Evolutionary conservation across 2,329 filamentous ascomycete species (phyloP).

Genomic region (Mycocentrospora acerina): DNA sequence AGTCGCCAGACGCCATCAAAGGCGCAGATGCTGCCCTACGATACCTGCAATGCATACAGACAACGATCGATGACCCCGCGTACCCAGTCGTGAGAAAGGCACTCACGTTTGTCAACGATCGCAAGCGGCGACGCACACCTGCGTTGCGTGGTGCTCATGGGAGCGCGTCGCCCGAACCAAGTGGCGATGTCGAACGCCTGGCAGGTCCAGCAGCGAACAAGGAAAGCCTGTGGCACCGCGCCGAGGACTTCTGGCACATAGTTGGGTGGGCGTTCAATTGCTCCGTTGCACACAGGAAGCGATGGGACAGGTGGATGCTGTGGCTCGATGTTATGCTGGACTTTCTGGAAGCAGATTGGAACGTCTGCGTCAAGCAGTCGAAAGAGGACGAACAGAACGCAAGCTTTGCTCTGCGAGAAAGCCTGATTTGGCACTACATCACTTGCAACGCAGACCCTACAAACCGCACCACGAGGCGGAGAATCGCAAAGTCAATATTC

Average conservation of each 20-base stretch:
- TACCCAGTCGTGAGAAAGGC: conserved; percentile 68
- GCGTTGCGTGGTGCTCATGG: conserved; percentile 17
- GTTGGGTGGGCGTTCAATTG: conserved; percentile 95
- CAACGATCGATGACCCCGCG: conserved; percentile 65
- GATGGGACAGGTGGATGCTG: conserved; percentile 79
- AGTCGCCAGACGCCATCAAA: conserved; percentile 60
- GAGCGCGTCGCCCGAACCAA: conserved; percentile 32
- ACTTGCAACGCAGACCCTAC: conserved; percentile 44
- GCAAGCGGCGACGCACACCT: conserved; percentile 22
- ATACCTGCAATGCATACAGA: conserved; percentile 69
- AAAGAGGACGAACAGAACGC: conserved; percentile 14
- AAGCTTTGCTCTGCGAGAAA: conserved; percentile 47
- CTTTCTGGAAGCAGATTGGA: conserved; percentile 71
- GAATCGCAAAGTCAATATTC: conserved; percentile 67
- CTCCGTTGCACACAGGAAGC: conserved; percentile 67
- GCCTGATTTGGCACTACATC: conserved; percentile 62
- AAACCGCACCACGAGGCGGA: conserved; percentile 46
- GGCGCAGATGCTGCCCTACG: conserved; percentile 67
- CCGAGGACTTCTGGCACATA: conserved; percentile 84
- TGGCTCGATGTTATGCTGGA: conserved; percentile 83
- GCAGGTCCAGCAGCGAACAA: conserved; percentile 58
- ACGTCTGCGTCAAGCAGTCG: conserved; percentile 51
- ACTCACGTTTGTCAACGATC: conserved; percentile 62
- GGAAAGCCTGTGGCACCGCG: conserved; percentile 71
- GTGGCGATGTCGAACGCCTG: conserved; percentile 43